Base-by-base conservation (phyloP, 805 yeast species). In the Ogataea neopini region DNA sequence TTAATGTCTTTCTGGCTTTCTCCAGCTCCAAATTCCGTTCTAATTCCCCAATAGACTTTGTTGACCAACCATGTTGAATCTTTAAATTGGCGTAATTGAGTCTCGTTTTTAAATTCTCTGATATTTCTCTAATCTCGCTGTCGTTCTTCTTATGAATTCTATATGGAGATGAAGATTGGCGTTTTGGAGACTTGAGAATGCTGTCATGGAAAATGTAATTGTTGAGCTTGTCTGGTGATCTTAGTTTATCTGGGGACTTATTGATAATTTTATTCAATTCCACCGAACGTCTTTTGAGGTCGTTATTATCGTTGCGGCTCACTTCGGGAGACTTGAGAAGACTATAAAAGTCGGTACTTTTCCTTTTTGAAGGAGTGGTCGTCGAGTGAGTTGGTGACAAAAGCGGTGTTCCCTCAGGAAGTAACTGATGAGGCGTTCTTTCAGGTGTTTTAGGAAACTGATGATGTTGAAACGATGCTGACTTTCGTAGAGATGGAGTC, bases 1-100 rank as follows among this genome's bases (percentile, higher is more conserved):
- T 37, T 38, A 52, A 39, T 43, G 45, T 14, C 45, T 50, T 37
- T 37, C 51, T 33, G 34, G 58, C 43, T 43, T 54, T 44, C 35
- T 59, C 57, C 15, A 49, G 53, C 22, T 56, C 59, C 10, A 64
- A 46, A 17, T 59, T 59, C 37, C 62, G 52, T 42, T 61, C 67
- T 13, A 65, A 50, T 44, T 66, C 69, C 6, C 50, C 52, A 13
- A 66, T 60, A 6, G 65, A 57, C 35, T 58, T 58, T 18, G 54
- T 51, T 7, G 64, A 61, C 68, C 69, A 66, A 2, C 71, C 71
- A 49, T 69, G 62, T 49, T 68, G 69, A 17, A 68, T 63, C 52
- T 68, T 68, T 17, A 65, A 42, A 47, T 64, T 63, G 4, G 72
- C 72, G 45, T 69, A 67, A 36, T 65, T 67, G 30, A 69, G 60